Evolutionary conservation across 768 basidiomycete genomes (phyloP).

Genomic region (Leccinellum luteum): DNA sequence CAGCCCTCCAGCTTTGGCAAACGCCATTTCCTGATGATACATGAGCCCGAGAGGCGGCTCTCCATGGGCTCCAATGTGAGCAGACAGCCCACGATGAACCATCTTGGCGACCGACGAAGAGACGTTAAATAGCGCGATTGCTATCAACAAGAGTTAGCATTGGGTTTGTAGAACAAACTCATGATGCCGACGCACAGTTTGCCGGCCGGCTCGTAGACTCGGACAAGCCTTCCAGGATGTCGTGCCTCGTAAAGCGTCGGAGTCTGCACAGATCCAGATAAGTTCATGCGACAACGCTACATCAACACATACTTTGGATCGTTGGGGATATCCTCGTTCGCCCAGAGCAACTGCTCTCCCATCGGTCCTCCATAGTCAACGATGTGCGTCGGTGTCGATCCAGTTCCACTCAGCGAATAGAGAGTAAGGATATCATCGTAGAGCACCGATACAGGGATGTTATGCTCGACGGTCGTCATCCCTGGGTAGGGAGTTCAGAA

Average conservation of each 20-base stretch:
- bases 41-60: conserved; percentile 71
- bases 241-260: conserved; percentile 62
- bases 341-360: conserved; percentile 72
- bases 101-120: conserved; percentile 67
- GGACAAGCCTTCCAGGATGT: conserved; percentile 54
- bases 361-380: conserved; percentile 74
- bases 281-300: not conserved
- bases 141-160: conserved; percentile 31
- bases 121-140: conserved; percentile 65
- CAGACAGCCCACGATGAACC: conserved; percentile 58
- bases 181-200: conserved; percentile 44
- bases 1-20: conserved; percentile 60
- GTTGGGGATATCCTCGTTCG: conserved; percentile 58
- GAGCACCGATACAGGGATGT: conserved; percentile 60
- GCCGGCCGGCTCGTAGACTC: conserved; percentile 61
- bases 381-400: conserved; percentile 69
- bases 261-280: conserved; percentile 41
- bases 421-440: conserved; percentile 67
- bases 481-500: conserved; percentile 36
- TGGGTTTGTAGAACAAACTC: not conserved
- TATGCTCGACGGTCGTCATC: conserved; percentile 76
- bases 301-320: conserved; percentile 54
- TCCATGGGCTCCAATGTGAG: conserved; percentile 74
- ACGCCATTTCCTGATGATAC: conserved; percentile 75
- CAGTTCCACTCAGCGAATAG: conserved; percentile 66